Base-by-base conservation (phyloP, 495 filamentous ascomycete species). In the Penicillium egyptiacum region DNA sequence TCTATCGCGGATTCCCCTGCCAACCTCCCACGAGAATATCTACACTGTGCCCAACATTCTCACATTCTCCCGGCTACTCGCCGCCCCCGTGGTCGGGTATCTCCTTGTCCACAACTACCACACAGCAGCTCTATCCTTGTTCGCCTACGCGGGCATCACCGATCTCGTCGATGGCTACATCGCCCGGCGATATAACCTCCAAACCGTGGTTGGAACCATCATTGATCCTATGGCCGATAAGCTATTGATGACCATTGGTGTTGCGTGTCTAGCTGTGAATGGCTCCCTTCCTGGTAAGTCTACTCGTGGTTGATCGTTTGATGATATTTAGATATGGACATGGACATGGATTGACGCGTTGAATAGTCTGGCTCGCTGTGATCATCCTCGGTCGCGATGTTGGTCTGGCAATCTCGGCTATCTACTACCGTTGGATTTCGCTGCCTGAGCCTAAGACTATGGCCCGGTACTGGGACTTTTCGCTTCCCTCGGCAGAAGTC, bases 181-280 rank as follows among this genome's bases (percentile, higher is more conserved):
- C 56, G 94, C 94, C 16, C 84, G 94, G 41, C 79, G 79, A 47
- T 98, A 88, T 81, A 86, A 92, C 39, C 83, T 90, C 11, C 87
- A 92, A 72, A 98, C 94, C 0, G 95, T 98, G 1, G 91, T 98
- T 14, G 94, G 94, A n/a, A 92, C 88, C 46, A 85, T 98, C 31
- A 91, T 98, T 53, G 93, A 98, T 64, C 93, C 93, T 11, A 94
- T 96, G 88, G 93, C 93, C 14, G 93, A 98, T 67, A 98, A 98
- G 78, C 83, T 84, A 11, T 78, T 98, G 57, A 98, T 98, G 94
- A 96, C 92, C 3, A 81, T 96, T 31, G 75, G 95, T 52, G 93
- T 92, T 0, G 86, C 91, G 7, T 88, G 86, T 56, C 69, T 98
- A 39, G 92, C 91, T 6, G 75, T 88, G 40, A 89, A 95, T 55